A percentile compares a stretch with the other conserved stretches of the same genome.
phyloP scores from a whole-genome alignment of 2,329 filamentous ascomycete species.

The Stachybotrys elegans region DNA sequence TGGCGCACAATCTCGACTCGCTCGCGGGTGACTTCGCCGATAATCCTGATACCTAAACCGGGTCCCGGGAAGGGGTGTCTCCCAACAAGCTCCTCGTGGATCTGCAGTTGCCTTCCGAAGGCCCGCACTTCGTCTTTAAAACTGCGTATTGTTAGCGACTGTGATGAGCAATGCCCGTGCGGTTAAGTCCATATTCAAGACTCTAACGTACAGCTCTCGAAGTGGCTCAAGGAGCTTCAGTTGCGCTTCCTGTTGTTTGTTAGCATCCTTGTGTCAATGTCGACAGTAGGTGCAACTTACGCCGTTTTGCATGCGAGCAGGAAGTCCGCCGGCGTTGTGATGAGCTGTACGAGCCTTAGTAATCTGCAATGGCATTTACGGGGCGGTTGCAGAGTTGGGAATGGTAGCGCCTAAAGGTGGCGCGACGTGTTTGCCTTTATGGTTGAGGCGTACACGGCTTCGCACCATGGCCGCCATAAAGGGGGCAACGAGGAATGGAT shows the following conservation, averaged over 20 bases:
- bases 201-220: slow-evolving; percentile 49
- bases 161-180: slow-evolving; percentile 3
- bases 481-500: slow-evolving; percentile 3
- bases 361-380: slow-evolving; percentile 1
- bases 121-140: slow-evolving; percentile 72
- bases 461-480: slow-evolving; percentile 7
- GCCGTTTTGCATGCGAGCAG: slow-evolving; percentile 46
- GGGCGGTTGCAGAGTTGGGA: slow-evolving; percentile 3
- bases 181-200: slow-evolving; percentile 1
- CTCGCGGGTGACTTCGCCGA: slow-evolving; percentile 76
- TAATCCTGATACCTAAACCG: slow-evolving; percentile 67
- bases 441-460: slow-evolving; percentile 6
- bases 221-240: slow-evolving; percentile 75
- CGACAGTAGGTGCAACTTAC: slow-evolving; percentile 11
- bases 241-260: slow-evolving; percentile 14
- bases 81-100: slow-evolving; percentile 17
- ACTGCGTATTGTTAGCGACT: slow-evolving; percentile 6
- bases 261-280: slow-evolving; percentile 4
- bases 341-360: slow-evolving; percentile 22
- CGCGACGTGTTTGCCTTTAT: slow-evolving; percentile 1
- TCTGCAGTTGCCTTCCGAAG: slow-evolving; percentile 23
- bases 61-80: slow-evolving; percentile 72
- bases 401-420: slow-evolving; percentile 2
- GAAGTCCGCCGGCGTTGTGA: slow-evolving; percentile 64
- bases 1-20: slow-evolving; percentile 68